Base-by-base conservation (phyloP, 257 asterid genomes). In the Jasminum sambac region DNA sequence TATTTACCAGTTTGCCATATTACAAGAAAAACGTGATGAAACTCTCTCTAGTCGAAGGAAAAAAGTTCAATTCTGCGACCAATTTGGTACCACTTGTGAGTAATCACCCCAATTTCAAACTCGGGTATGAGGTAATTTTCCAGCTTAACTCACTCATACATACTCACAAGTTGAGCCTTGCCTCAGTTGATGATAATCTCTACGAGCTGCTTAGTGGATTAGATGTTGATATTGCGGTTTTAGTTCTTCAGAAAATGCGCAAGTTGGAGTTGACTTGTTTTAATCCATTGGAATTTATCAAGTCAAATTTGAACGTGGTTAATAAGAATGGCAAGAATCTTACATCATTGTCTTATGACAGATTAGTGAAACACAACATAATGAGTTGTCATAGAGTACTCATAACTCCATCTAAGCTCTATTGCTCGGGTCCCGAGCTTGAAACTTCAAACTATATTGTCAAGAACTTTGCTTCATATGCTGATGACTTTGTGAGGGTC, bases 391-490 rank as follows among this genome's bases (percentile, higher is more conserved):
- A 94, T 44, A 79, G 99, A 75, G 83, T 88, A 70, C 89, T 87
- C 23, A 77, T 94, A 13, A 91, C 98, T 26, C 98, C 98, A 14
- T 80, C 96, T 34, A 91, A 82, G 83, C 77, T 94, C 64, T 91
- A 86, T 80, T 94, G 96, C 86, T 25, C 87, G 81, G 99, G 98
- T 57, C 98, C 99, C 8, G 99, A 94, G 75, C 91, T 89, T 41
- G 99, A 91, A 74, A 76, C 86, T 25, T 91, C 99, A 14, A 94
- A 94, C 84, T 88, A 94, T 74, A 86, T 94, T 0, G 92, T 91
- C 67, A 90, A 88, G 89, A 81, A 94, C 74, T 94, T 85, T 73
- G 89, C 90, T 66, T 11, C 80, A 14, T 78, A 83, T 63, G 96
- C 95, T 69, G 84, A 95, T 13, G 95, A 91, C 68, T 94, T 94